phyloP scores from a whole-genome alignment of 2,329 filamentous ascomycete species.

The Coniosporium tulheliwenetii region DNA sequence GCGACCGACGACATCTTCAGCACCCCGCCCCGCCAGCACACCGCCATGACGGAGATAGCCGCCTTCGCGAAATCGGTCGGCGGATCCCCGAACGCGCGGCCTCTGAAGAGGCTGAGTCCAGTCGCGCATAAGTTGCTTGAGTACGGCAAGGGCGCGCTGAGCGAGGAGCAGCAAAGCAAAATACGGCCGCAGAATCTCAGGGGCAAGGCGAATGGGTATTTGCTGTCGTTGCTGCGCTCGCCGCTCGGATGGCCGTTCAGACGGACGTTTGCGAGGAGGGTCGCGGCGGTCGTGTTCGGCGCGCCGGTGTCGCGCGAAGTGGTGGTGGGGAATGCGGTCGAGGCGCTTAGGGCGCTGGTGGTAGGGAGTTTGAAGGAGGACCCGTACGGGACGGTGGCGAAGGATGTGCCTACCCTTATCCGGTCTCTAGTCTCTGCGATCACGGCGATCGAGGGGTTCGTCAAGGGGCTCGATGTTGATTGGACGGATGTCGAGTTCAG shows the following conservation, averaged over 20 bases:
- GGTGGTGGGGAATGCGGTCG: slow-evolving; percentile 54
- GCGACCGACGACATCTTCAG: slow-evolving; percentile 32
- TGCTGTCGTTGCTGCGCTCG: slow-evolving; percentile 32
- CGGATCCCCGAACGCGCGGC: slow-evolving; percentile 24
- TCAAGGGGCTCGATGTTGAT: slow-evolving; percentile 43
- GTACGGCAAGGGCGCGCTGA: slow-evolving; percentile 13
- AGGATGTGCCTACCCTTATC: slow-evolving; percentile 61
- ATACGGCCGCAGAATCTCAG: slow-evolving; percentile 35
- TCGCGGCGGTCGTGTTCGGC: slow-evolving; percentile 56
- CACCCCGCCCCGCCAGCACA: slow-evolving; percentile 19
- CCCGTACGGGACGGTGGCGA: slow-evolving; percentile 70
- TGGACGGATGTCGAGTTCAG: slow-evolving; percentile 61
- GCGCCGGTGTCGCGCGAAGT: slow-evolving; percentile 54
- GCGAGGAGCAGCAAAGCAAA: slow-evolving; percentile 29
- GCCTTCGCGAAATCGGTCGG: slow-evolving; percentile 30
- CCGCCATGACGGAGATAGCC: slow-evolving; percentile 25
- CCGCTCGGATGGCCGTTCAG: slow-evolving; percentile 53
- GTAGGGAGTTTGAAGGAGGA: slow-evolving; percentile 67
- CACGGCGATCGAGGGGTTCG: slow-evolving; percentile 53
- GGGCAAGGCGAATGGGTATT: slow-evolving; percentile 21
- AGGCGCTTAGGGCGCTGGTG: slow-evolving; percentile 46
- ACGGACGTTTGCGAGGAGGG: slow-evolving; percentile 48
- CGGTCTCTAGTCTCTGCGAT: slow-evolving; percentile 56
- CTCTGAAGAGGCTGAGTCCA: slow-evolving; percentile 15
- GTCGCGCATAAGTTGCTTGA: slow-evolving; percentile 17